Conservation (phyloP, 2,329 filamentous ascomycete genomes). For the Metarhizium guizhouense region DNA sequence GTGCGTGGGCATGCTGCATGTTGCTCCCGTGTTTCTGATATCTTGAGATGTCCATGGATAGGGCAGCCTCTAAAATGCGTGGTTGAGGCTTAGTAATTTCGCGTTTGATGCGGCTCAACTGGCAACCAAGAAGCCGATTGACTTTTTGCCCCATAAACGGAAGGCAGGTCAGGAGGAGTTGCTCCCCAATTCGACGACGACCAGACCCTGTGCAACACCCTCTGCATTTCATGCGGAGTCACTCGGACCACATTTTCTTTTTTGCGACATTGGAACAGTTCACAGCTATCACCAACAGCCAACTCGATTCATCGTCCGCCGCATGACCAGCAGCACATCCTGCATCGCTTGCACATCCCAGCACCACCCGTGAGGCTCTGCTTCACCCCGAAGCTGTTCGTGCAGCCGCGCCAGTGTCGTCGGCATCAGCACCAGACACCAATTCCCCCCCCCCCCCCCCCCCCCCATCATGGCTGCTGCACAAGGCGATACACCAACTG, state of each 20-base stretch:
- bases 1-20: no score
- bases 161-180: no score
- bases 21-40: no score
- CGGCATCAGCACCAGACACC: background rate
- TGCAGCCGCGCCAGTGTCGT: background rate
- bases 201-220: no score
- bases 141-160: no score
- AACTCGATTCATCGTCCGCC: background rate
- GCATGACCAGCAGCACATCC: background rate
- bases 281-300: background rate
- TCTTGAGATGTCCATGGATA: no score
- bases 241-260: no score
- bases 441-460: background rate
- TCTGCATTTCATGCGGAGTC: no score
- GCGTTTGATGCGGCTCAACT: background rate
- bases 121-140: no score
- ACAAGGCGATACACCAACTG: conserved; percentile 9
- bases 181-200: no score
- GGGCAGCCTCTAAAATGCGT: no score
- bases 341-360: background rate
- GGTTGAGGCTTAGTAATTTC: background rate
- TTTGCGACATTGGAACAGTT: no score
- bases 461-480: conserved; percentile 21
- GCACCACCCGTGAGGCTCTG: background rate
- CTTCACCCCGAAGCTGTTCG: background rate